Evolutionary conservation across 371 early-diverging fungal species (phyloP).

Genomic region (Zancudomyces culisetae): DNA sequence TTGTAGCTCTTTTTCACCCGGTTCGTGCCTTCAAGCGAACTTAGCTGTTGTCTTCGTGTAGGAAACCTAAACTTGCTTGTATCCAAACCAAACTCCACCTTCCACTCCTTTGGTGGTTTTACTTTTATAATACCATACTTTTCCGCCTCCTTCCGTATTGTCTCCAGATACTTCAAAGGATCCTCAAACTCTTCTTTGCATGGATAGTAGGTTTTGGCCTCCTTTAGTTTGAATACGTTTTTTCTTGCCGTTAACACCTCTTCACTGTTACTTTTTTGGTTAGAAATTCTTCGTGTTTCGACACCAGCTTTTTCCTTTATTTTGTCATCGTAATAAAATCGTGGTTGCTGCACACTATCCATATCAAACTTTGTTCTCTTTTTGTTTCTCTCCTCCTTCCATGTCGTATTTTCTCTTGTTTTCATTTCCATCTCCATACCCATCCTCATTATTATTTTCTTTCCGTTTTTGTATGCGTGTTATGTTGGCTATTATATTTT

Average conservation of each 20-base stretch:
- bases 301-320: not conserved
- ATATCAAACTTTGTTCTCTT: not conserved
- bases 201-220: conserved; percentile 69
- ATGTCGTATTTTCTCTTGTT: too few species aligned
- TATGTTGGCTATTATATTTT: too few species aligned
- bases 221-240: conserved; percentile 38
- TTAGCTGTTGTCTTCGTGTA: conserved; percentile 75
- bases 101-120: conserved; percentile 72
- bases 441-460: too few species aligned
- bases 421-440: too few species aligned
- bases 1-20: conserved; percentile 72
- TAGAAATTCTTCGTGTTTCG: not conserved
- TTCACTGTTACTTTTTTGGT: too few species aligned
- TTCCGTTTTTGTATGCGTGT: too few species aligned
- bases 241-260: not conserved
- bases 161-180: conserved; percentile 65
- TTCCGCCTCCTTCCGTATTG: conserved; percentile 60
- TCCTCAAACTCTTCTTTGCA: conserved; percentile 63
- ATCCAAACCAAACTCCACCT: conserved; percentile 65
- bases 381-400: not conserved
- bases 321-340: not conserved
- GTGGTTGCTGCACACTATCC: not conserved
- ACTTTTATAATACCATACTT: conserved; percentile 78
- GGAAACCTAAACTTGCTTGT: conserved; percentile 71
- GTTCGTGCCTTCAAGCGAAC: conserved; percentile 77